Conservation (phyloP, 2,329 filamentous ascomycete species). For the Thyridium curvatum region DNA sequence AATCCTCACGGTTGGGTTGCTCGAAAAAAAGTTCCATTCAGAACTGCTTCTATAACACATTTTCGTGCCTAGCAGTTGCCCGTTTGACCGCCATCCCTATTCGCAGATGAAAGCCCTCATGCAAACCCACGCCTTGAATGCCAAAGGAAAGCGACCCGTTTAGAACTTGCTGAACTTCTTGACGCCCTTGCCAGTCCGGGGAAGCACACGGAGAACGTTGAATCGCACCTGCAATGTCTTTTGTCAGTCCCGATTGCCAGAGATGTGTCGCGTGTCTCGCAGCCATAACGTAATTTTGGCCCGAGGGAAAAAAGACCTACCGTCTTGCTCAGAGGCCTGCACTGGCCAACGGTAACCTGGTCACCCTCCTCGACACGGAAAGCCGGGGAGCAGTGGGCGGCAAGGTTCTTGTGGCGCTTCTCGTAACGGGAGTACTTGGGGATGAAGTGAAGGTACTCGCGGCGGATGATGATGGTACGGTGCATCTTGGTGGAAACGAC, state of each 20-base stretch:
- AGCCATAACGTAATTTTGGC: neutral
- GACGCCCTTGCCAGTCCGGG: conserved; percentile 92
- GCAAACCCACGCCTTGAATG: conserved; percentile 13
- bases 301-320: conserved; percentile 56
- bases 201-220: conserved; percentile 98
- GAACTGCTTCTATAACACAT: conserved; percentile 10
- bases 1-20: neutral
- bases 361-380: conserved; percentile 99
- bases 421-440: conserved; percentile 99
- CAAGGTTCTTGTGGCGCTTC: conserved; percentile 99
- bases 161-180: conserved; percentile 99
- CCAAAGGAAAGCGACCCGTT: conserved; percentile 21
- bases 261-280: neutral
- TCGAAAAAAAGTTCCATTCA: conserved; percentile 9
- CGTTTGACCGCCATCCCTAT: conserved; percentile 11
- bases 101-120: conserved; percentile 5
- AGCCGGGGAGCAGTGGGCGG: conserved; percentile 96
- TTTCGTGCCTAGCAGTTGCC: conserved; percentile 11
- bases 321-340: conserved; percentile 98
- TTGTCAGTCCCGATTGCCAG: conserved; percentile 3
- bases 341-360: conserved; percentile 98
- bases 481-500: conserved; percentile 99
- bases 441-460: conserved; percentile 99
- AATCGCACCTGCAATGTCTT: conserved; percentile 70
- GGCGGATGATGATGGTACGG: conserved; percentile 97